A percentile compares a stretch with the other conserved stretches of the same genome.
phyloP scores from a whole-genome alignment of 2,329 filamentous ascomycete genomes.

The Penicillium crustosum region DNA sequence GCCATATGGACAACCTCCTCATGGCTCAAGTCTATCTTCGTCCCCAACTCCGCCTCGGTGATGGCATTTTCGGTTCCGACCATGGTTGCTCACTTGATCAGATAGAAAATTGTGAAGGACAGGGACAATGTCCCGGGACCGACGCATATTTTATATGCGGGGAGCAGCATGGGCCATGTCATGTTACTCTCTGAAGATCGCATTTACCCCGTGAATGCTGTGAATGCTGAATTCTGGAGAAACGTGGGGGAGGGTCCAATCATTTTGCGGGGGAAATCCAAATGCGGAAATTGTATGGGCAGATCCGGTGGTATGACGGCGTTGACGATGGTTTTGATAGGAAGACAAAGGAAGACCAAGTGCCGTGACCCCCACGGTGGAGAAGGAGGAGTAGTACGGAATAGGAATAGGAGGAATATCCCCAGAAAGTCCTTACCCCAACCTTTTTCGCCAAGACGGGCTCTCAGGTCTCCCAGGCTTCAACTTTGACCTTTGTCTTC shows the following conservation, averaged over 20 bases:
- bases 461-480: neutral
- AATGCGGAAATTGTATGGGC: neutral
- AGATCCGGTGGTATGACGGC: neutral
- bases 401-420: neutral
- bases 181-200: neutral
- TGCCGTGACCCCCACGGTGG: slow-evolving; percentile 1
- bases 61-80: slow-evolving; percentile 11
- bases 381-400: neutral
- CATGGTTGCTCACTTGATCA: slow-evolving; percentile 8
- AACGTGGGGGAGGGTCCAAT: slow-evolving; percentile 13
- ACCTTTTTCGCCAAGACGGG: neutral
- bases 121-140: neutral
- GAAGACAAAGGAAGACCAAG: neutral
- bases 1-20: slow-evolving; percentile 24
- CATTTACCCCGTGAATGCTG: slow-evolving; percentile 12
- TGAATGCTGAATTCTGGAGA: neutral
- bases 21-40: slow-evolving; percentile 22
- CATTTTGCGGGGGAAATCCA: slow-evolving; percentile 8
- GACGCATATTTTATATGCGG: slow-evolving; percentile 6
- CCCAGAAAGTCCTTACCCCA: neutral
- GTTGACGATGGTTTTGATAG: neutral
- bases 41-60: slow-evolving; percentile 19
- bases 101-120: neutral
- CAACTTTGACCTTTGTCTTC: neutral
- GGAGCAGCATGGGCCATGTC: neutral